Percentiles rank a stretch among this genome's conserved stretches.
Evolutionary conservation across 129 eudicot species (phyloP).

Genomic region (Tanacetum coccineum): DNA sequence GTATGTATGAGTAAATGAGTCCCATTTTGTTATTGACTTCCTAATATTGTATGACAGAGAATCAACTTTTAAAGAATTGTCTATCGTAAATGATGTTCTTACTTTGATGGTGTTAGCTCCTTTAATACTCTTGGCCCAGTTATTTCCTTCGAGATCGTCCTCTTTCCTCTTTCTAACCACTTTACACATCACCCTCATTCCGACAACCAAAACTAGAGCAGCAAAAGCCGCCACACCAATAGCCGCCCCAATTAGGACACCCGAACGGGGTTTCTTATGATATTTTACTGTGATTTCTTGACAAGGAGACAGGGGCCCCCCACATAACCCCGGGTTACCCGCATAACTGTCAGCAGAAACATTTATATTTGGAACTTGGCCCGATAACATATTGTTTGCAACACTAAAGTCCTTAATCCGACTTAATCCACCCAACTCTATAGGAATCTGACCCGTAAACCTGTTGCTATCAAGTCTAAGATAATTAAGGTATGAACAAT

Average conservation of each 20-base stretch:
- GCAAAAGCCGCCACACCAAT: constrained; percentile 28
- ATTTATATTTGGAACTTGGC: constrained; percentile 52
- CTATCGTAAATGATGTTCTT: constrained; percentile 6
- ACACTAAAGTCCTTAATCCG: constrained; percentile 61
- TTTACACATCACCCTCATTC: constrained; percentile 20
- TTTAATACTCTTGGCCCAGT: constrained; percentile 83
- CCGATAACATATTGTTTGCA: constrained; percentile 57
- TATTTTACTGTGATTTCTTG: background rate
- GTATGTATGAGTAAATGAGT: background rate
- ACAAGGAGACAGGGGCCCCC: constrained; percentile 44
- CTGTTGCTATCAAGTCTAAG: constrained; percentile 59
- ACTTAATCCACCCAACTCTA: constrained; percentile 38
- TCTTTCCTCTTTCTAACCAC: constrained; percentile 33
- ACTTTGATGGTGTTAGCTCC: constrained; percentile 78
- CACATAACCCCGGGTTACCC: constrained; percentile 72
- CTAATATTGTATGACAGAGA: too few relatives aligned
- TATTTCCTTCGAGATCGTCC: constrained; percentile 75
- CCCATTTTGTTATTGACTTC: background rate
- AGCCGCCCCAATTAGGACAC: constrained; percentile 45
- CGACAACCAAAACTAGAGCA: constrained; percentile 20
- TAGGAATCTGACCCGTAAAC: constrained; percentile 72
- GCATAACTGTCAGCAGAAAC: constrained; percentile 34
- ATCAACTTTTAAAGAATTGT: too few relatives aligned
- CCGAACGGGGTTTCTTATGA: constrained; percentile 31
- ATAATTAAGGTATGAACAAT: constrained; percentile 53